Evolutionary conservation across 1,284 basidiomycete species (phyloP).

Genomic region (Fomitopsis betulina): DNA sequence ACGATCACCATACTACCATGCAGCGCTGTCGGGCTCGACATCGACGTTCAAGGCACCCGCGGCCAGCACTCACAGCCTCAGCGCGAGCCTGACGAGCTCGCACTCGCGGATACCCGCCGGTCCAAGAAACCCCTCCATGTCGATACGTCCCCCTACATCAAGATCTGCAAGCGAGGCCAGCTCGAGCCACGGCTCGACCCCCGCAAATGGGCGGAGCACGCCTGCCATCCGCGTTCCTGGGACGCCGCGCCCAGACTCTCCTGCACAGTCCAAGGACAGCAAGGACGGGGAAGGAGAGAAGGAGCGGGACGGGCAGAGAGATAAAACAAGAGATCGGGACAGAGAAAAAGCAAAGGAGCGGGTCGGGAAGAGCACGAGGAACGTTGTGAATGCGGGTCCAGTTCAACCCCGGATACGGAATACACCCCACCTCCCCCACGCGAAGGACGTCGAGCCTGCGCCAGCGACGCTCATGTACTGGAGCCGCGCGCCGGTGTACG

Average conservation of each 20-base stretch:
- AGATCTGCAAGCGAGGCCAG: background rate
- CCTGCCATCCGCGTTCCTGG: background rate
- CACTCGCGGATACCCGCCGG: background rate
- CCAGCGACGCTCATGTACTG: slow-evolving; percentile 78
- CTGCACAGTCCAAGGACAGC: slow-evolving; percentile 4
- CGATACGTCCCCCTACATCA: background rate
- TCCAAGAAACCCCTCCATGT: background rate
- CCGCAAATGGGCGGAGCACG: background rate
- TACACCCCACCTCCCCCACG: slow-evolving; percentile 48
- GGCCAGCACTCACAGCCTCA: slow-evolving; percentile 27
- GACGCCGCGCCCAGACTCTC: background rate
- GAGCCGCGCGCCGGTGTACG: slow-evolving; percentile 81
- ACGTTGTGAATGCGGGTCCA: background rate
- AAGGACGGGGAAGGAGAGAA: slow-evolving; percentile 14
- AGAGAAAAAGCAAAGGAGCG: slow-evolving; percentile 10
- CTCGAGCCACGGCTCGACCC: background rate
- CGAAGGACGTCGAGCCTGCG: slow-evolving; percentile 48
- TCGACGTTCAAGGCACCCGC: slow-evolving; percentile 24
- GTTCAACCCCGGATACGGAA: slow-evolving; percentile 17
- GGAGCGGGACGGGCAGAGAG: slow-evolving; percentile 7
- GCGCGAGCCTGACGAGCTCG: background rate
- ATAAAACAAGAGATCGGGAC: slow-evolving; percentile 12
- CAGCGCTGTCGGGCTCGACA: slow-evolving; percentile 24
- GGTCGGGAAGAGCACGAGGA: slow-evolving; percentile 11
- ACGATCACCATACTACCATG: slow-evolving; percentile 29